Base-by-base conservation (phyloP, 352 stramenopile genomes). In the Aphanomyces cochlioides region DNA sequence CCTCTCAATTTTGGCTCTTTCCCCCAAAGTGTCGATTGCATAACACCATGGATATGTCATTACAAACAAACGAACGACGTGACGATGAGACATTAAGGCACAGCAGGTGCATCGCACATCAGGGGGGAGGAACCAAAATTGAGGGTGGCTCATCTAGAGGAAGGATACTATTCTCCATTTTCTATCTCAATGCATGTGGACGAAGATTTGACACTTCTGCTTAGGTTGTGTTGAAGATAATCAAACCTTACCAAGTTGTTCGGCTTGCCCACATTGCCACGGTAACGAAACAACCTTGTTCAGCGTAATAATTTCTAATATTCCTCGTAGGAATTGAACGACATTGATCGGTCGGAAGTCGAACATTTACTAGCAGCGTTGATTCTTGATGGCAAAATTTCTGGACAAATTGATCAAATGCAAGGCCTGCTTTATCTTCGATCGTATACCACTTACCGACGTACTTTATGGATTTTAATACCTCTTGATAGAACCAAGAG, bases 201-300 rank as follows among this genome's bases (percentile, higher is more conserved):
- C 72, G 7, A 70, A 83, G 10, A 82, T 91, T 69, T 74, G 3
- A 61, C 12, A 0, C 17, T 92, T 39, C 41, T 7, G 84, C 72
- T 5, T 79, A 92, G 72, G 96, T 99, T 50, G 77, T 98, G 61
- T 77, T 97, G 38, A 94, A 95, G 67, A 92, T 97, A 53, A 89
- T 99, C 74, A 93, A 89, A 53, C 94, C 95, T 1, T 99, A 98
- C 74, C 88, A 90, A 34, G 88, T 87, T n/a, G 97, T 98, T 79
- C 89, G 93, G 50, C 88, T 97, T 6, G 66, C 76, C 39, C 96
- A 96, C 73, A 96, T 98, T 69, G 87, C 94, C 8, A 80, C 80
- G 6, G 64, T 70, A 63, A 19, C 15, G 34, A n/a, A n/a, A 50
- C 2, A 12, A n/a, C 17, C 43, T 50, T n/a, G 13, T n/a, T 5